Evolutionary conservation across 2,329 filamentous ascomycete species (phyloP).

Genomic region (Orbilia brochopaga): DNA sequence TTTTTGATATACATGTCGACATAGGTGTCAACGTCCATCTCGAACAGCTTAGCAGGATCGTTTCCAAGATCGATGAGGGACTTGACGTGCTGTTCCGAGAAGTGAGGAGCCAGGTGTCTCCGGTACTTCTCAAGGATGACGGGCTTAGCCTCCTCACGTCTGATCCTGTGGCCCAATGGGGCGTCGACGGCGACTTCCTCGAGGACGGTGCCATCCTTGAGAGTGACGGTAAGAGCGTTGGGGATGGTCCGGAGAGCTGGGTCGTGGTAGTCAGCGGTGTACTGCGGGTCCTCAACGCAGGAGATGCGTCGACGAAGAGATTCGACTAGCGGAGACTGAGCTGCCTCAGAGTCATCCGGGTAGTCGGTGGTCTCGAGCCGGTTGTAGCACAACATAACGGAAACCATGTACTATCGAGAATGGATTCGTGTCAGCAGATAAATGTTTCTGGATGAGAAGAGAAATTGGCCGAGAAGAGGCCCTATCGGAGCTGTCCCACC

Average conservation of each 20-base stretch:
- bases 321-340: slow-evolving; percentile 86
- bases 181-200: slow-evolving; percentile 93
- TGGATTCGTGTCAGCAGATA: too few relatives aligned
- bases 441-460: too few relatives aligned
- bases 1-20: slow-evolving; percentile 77
- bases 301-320: slow-evolving; percentile 89
- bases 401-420: slow-evolving; percentile 77
- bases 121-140: slow-evolving; percentile 95
- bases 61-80: slow-evolving; percentile 80
- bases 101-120: slow-evolving; percentile 87
- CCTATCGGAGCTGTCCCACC: slow-evolving; percentile 57
- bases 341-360: slow-evolving; percentile 87
- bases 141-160: slow-evolving; percentile 95
- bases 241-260: slow-evolving; percentile 92
- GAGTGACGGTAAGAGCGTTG: slow-evolving; percentile 91
- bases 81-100: slow-evolving; percentile 75
- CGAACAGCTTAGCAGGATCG: slow-evolving; percentile 76
- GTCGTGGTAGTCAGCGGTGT: slow-evolving; percentile 95
- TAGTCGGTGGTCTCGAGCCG: slow-evolving; percentile 94
- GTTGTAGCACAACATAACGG: slow-evolving; percentile 94
- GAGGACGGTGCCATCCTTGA: slow-evolving; percentile 91
- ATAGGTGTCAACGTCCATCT: slow-evolving; percentile 86
- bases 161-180: slow-evolving; percentile 86
- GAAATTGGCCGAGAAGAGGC: background rate
- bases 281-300: slow-evolving; percentile 94